Base-by-base conservation (phyloP, 768 basidiomycete genomes). In the Lactifluus volemus region DNA sequence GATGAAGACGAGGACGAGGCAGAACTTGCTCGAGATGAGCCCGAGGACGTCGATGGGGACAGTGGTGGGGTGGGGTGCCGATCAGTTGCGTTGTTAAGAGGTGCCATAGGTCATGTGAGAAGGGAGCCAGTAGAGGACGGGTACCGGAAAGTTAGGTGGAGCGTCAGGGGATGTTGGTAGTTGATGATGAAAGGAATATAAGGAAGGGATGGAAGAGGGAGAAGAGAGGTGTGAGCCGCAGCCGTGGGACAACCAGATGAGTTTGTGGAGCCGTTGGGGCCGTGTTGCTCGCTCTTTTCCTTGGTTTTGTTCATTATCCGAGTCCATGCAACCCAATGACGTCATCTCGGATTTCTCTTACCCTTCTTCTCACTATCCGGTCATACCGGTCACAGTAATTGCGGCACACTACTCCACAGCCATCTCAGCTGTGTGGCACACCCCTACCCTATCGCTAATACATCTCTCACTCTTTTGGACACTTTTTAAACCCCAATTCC, bases 11-110 rank as follows among this genome's bases (percentile, higher is more conserved):
- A 59, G 7, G 62, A 55, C 4, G 50, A 45, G 14, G 48, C 7
- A 50, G 62, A 60, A 29, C 63, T 59, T n/a, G 47, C 32, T 21
- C 29, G 58, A 53, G 62, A 59, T 12, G 55, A 53, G 48, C 49
- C 48, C 34, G 55, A 56, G 14, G 64, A 65, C 21, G 50, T 49
- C 2, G 64, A 59, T 9, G 64, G 64, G 6, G 64, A 65, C 12
- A 65, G 52, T 10, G 64, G 64, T 17, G 64, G 64, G 21, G 64
- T 65, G 30, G 45, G 39, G 15, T 53, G 58, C 25, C 49, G 30
- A 48, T 53, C 47, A 48, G 29, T 12, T 19, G 47, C n/a, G 15
- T 49, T 15, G 41, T 53, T 48, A 12, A 51, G 45, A n/a, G 32
- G 41, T 15, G 63, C 53, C 58, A 65, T 63, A 8, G 58, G 21